Percentiles rank a stretch among this genome's conserved stretches.
These are phyloP conservation scores for Erysiphe pulchra DNA, from an alignment of 2,329 filamentous ascomycete species.

Conservation along the genomic window DNA sequence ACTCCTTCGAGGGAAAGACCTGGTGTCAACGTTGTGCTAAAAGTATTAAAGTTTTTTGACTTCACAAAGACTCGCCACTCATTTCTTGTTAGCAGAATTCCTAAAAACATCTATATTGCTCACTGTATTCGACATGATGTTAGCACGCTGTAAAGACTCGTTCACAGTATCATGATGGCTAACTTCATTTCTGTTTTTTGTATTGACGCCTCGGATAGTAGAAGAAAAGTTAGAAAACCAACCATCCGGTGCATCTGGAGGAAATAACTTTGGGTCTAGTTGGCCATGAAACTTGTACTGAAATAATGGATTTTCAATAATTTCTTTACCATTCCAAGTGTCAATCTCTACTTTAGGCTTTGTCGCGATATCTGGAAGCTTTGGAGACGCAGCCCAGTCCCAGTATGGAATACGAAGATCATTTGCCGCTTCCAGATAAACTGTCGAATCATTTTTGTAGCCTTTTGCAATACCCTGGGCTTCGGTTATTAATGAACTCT, in stretches of 20 bases:
- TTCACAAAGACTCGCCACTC: conserved; percentile 14
- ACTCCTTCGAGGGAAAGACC: conserved; percentile 20
- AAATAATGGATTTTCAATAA: conserved; percentile 24
- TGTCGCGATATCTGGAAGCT: conserved; percentile 16
- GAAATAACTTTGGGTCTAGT: conserved; percentile 15
- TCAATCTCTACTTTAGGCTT: conserved; percentile 13
- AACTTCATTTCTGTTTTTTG: conserved; percentile 2
- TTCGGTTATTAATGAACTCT: conserved; percentile 25
- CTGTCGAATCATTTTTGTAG: conserved; percentile 3
- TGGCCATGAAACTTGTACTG: conserved; percentile 22
- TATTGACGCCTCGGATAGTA: conserved; percentile 12
- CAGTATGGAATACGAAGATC: conserved; percentile 22
- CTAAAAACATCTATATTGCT: background rate
- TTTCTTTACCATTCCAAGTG: conserved; percentile 5
- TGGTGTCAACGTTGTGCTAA: conserved; percentile 16
- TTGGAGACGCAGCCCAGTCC: conserved; percentile 21
- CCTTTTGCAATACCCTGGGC: conserved; percentile 20
- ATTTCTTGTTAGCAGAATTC: background rate
- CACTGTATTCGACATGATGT: conserved; percentile 9
- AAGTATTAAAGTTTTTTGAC: conserved; percentile 15
- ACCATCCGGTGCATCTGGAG: conserved; percentile 11
- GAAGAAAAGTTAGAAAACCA: conserved; percentile 11
- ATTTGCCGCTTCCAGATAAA: conserved; percentile 12
- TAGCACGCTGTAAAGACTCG: conserved; percentile 2
- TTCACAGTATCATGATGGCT: conserved; percentile 11